These are phyloP conservation scores for Amniculicola lignicola DNA, from an alignment of 495 filamentous ascomycete genomes.

Conservation along the genomic window DNA sequence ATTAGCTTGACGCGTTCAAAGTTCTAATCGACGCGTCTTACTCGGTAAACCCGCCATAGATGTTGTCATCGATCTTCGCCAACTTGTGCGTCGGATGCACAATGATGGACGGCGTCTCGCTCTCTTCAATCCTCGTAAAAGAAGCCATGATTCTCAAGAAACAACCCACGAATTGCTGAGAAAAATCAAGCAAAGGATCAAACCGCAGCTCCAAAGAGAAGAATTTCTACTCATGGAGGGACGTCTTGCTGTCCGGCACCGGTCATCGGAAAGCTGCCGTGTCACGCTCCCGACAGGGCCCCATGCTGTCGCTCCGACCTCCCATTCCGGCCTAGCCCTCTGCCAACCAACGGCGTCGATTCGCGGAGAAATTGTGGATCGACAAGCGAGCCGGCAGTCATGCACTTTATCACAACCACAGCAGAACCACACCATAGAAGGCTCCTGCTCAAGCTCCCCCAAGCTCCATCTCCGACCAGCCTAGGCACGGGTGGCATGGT, in stretches of 20 bases:
- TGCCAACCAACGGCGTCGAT: background rate
- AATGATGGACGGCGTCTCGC: constrained; percentile 57
- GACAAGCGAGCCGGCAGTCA: background rate
- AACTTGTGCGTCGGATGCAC: constrained; percentile 58
- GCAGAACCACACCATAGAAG: too few relatives aligned
- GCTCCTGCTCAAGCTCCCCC: background rate
- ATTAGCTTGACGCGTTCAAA: background rate
- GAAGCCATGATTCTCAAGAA: too few relatives aligned
- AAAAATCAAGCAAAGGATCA: too few relatives aligned
- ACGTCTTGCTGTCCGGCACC: too few relatives aligned
- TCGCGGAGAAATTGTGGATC: constrained; percentile 4
- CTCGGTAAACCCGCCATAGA: constrained; percentile 76
- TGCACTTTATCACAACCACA: background rate
- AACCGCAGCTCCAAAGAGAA: too few relatives aligned
- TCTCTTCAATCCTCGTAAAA: constrained; percentile 61
- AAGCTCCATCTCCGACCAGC: background rate
- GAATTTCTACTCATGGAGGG: too few relatives aligned
- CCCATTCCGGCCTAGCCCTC: background rate
- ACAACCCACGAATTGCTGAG: too few relatives aligned
- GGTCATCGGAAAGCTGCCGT: too few relatives aligned
- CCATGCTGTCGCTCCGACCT: too few relatives aligned
- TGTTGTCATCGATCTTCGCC: constrained; percentile 68
- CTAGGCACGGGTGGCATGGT: too few relatives aligned
- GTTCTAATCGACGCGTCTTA: constrained; percentile 34
- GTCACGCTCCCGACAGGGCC: too few relatives aligned